Base-by-base conservation (phyloP, 2,329 filamentous ascomycete genomes). In the Penicillium oxalicum region DNA sequence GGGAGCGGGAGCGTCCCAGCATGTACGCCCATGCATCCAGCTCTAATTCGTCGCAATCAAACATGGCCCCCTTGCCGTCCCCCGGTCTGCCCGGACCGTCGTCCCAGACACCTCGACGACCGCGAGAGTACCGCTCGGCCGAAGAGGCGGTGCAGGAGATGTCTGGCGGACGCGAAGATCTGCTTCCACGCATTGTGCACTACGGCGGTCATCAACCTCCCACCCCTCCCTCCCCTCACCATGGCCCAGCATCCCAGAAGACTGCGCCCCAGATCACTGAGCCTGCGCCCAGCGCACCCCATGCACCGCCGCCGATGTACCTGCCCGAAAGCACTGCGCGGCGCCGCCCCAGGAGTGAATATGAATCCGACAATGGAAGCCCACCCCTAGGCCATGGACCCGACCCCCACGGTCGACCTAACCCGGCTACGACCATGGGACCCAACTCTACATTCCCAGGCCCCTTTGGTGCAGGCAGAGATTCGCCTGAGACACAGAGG, bases 141-240 rank as follows among this genome's bases (percentile, higher is more conserved):
- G 93, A 98, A 68, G 93, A 98, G 66, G 93, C 89, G 2, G 91
- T 97, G 51, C 87, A 88, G 49, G 88, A 93, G 55, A 72, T 98
- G 53, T 85, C 91, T 4, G 91, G 89, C 44, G 93, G 93, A n/a
- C 83, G 93, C 49, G 86, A 95, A 49, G 93, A 98, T 50, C 77
- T 97, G 11, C 77, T 96, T 44, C 93, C 93, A 24, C 93, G 91
- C 70, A 82, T 97, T 49, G 88, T 98, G 11, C 93, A 97, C 70
- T 98, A 98, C 67, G 89, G 87, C 35, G 89, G 90, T 40, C 89
- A 94, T 64, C 91, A 95, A 67, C 91, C 91, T 36, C 91, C 91
- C 3, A 95, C 91, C 2, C 91, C 91, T 33, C 90, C 90, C 4
- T 94, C 89, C 39, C 88, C 83, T 47, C 65, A 64, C 13, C 32